Base-by-base conservation (phyloP, 371 early-diverging fungal species). In the Phascolomyces articulosus region DNA sequence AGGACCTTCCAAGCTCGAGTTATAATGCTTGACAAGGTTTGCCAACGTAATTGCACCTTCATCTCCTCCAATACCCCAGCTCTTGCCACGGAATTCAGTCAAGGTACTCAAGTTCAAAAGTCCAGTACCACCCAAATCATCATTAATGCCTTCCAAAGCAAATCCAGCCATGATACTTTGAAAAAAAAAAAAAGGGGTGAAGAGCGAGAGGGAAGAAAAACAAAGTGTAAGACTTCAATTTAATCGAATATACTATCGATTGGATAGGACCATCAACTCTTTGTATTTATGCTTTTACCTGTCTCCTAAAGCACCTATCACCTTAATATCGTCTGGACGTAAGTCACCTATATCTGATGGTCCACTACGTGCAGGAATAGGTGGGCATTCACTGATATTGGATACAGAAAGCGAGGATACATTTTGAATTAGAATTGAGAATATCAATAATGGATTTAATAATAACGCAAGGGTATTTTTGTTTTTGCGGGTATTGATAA, bases 161-260 rank as follows among this genome's bases (percentile, higher is more conserved):
- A 69, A 79, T 1, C 75, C 80, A n/a, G 80, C 73, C 49, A 75
- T 77, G 55, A 77, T 73, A 64, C 80, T 79, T n/a, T n/a, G n/a
- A n/a, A n/a, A n/a, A n/a, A n/a, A n/a, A n/a, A n/a, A n/a, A n/a
- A n/a, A n/a, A n/a, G n/a, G n/a, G n/a, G n/a, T n/a, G n/a, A n/a
- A n/a, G n/a, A n/a, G n/a, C n/a, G n/a, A 20, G n/a, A n/a, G n/a
- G n/a, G n/a, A n/a, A n/a, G n/a, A n/a, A n/a, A n/a, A n/a, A n/a
- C n/a, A n/a, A n/a, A n/a, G 16, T 59, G 26, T 41, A 31, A 24
- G 27, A 16, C n/a, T n/a, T n/a, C n/a, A n/a, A n/a, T n/a, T n/a
- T n/a, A n/a, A n/a, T n/a, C n/a, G n/a, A n/a, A n/a, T n/a, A n/a
- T n/a, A n/a, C n/a, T n/a, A n/a, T n/a, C n/a, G n/a, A n/a, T n/a